phyloP scores from a whole-genome alignment of 1,139 yeast genomes.

The Eremothecium gossypii region DNA sequence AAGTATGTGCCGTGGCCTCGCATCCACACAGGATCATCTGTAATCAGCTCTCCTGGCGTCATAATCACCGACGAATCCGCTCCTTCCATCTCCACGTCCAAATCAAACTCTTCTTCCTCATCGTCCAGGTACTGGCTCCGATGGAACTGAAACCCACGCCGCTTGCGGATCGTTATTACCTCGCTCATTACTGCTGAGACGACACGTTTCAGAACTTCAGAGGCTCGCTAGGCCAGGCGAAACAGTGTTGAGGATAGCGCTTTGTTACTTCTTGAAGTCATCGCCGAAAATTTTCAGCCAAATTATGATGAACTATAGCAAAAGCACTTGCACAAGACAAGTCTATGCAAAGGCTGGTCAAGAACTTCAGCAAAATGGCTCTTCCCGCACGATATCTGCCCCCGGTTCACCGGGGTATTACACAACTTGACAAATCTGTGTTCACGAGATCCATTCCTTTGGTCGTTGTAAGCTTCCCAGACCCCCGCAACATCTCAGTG shows the following conservation, averaged over 20 bases:
- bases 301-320: not conserved
- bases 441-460: slow-evolving; percentile 50
- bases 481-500: slow-evolving; percentile 50
- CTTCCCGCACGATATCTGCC: slow-evolving; percentile 33
- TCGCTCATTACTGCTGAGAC: slow-evolving; percentile 17
- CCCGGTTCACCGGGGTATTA: slow-evolving; percentile 63
- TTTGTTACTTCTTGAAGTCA: not conserved
- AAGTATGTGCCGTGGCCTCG: slow-evolving; percentile 96
- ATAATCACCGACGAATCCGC: slow-evolving; percentile 39
- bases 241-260: no score
- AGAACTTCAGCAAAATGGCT: slow-evolving; percentile 6
- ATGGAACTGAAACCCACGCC: slow-evolving; percentile 20
- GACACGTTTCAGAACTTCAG: no score
- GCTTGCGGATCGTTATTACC: slow-evolving; percentile 23
- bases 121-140: slow-evolving; percentile 9
- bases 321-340: not conserved
- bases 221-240: no score
- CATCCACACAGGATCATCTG: slow-evolving; percentile 97
- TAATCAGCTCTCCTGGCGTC: slow-evolving; percentile 95
- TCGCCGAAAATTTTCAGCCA: slow-evolving; percentile 1
- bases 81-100: slow-evolving; percentile 15
- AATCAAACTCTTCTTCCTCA: slow-evolving; percentile 14
- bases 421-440: slow-evolving; percentile 50
- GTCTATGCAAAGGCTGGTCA: not conserved
- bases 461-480: slow-evolving; percentile 59